A percentile compares a stretch with the other conserved stretches of the same genome.
Evolutionary conservation across 106 monocot genomes (phyloP).

Genomic region (Cymbidium sinense): DNA sequence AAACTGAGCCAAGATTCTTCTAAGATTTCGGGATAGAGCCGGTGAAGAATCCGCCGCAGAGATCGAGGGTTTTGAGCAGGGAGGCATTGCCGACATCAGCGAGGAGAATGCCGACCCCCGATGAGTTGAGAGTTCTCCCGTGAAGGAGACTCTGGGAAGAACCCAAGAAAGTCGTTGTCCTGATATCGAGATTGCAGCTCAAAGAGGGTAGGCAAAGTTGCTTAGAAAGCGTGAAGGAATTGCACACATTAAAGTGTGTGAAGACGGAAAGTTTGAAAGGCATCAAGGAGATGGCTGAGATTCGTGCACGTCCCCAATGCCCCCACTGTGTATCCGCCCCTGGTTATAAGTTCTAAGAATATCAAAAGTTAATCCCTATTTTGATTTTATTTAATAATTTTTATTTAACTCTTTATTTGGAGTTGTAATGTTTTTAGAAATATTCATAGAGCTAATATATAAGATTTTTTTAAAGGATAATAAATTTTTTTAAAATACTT

Average conservation of each 20-base stretch:
- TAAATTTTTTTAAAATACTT: too few species aligned
- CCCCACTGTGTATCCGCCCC: too few species aligned
- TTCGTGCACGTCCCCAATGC: too few species aligned
- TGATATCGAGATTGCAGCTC: conserved; percentile 56
- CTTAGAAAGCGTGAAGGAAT: conserved; percentile 46
- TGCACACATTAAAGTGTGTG: conserved; percentile 37
- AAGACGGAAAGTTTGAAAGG: conserved; percentile 34
- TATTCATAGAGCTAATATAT: too few species aligned
- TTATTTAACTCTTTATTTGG: too few species aligned
- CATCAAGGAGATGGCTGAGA: conserved; percentile 36
- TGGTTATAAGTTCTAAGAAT: too few species aligned
- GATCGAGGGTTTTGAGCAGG: conserved; percentile 50
- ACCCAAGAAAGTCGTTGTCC: conserved; percentile 65
- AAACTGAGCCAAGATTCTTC: conserved; percentile 38
- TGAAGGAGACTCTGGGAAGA: conserved; percentile 38
- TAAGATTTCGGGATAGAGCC: conserved; percentile 51
- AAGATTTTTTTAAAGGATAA: too few species aligned
- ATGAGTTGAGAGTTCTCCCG: conserved; percentile 40
- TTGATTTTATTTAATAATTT: too few species aligned
- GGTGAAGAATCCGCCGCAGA: conserved; percentile 69
- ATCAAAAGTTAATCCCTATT: too few species aligned
- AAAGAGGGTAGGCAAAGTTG: conserved; percentile 22
- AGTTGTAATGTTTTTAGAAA: too few species aligned
- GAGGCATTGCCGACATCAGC: conserved; percentile 51
- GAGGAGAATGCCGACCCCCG: conserved; percentile 58